A percentile compares a stretch with the other conserved stretches of the same genome.
phyloP scores from a whole-genome alignment of 192 early-diverging fungal species.

The Umbelopsis sp. region DNA sequence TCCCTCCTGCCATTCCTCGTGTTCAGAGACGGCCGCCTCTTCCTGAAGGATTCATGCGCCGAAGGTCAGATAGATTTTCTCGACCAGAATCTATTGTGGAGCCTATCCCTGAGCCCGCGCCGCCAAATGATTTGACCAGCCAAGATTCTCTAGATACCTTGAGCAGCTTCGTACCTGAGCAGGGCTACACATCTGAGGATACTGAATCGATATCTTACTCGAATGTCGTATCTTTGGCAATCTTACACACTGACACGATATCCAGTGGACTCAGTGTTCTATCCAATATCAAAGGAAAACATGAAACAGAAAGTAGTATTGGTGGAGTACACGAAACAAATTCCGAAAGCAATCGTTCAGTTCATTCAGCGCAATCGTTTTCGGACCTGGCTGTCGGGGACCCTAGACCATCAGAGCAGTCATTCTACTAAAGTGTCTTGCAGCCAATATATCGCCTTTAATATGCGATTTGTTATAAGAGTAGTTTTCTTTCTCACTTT shows the following conservation, averaged over 20 bases:
- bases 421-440: neutral
- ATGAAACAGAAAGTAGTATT: constrained; percentile 12
- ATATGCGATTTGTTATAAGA: no score
- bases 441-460: no score
- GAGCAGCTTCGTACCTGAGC: constrained; percentile 12
- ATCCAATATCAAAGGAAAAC: neutral
- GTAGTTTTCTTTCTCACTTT: no score
- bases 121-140: constrained; percentile 2
- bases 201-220: constrained; percentile 4
- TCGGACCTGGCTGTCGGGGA: constrained; percentile 14
- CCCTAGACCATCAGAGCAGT: neutral
- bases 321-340: neutral
- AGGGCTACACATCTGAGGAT: constrained; percentile 11
- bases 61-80: constrained; percentile 5
- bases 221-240: neutral
- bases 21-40: neutral
- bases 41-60: constrained; percentile 15
- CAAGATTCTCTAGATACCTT: constrained; percentile 9
- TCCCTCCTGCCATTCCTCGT: neutral
- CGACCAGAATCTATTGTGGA: neutral
- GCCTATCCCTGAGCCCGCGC: neutral
- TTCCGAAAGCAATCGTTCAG: constrained; percentile 10
- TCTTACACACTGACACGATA: constrained; percentile 3
- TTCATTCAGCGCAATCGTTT: constrained; percentile 7
- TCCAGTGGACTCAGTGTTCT: constrained; percentile 10